Base-by-base conservation (phyloP, 2,329 filamentous ascomycete species). In the Grosmannia clavigera region DNA sequence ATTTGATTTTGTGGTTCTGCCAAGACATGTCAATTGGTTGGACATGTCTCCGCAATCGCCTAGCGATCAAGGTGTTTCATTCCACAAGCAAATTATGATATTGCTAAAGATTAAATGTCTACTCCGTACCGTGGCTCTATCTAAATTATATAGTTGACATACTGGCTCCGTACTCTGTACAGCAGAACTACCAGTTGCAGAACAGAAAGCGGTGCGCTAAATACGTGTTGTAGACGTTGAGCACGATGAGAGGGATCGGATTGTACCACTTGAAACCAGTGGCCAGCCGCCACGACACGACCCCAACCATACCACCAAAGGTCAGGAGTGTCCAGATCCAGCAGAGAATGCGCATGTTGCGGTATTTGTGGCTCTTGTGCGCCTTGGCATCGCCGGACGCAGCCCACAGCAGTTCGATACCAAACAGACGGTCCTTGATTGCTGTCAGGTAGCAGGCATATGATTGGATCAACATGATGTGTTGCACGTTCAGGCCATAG, bases 321-420 rank as follows among this genome's bases (percentile, higher is more conserved):
- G 46, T n/a, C 14, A 25, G 19, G 3, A 60, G 2, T 5, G 59
- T 46, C 59, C 59, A 60, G 12, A 54, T 14, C 55, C 59, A 60
- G 46, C 59, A 60, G 33, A 60, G 59, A 16, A 57, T 31, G 16
- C 59, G 54, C 59, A 60, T 60, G 48, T 60, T 60, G 25, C 59
- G 59, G 33, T 60, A 60, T 38, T 60, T 60, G 54, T 57, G 31
- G 59, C 59, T 60, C 27, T 60, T 60, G 59, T 60, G 59, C 6
- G 59, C 59, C 55, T 60, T 60, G 22, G 59, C 35, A 27, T 60
- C 59, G 4, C 59, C 59, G 3, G 59, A 60, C n/a, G 59, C 43
- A 0, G 59, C 59, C 59, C 59, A 60, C 14, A 57, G 25, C n/a
- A 60, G 55, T 50, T 60, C 59, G 19, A 60, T 60, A 48, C 25